Conservation (phyloP, 83 land plant species). For the Larix sibirica region DNA sequence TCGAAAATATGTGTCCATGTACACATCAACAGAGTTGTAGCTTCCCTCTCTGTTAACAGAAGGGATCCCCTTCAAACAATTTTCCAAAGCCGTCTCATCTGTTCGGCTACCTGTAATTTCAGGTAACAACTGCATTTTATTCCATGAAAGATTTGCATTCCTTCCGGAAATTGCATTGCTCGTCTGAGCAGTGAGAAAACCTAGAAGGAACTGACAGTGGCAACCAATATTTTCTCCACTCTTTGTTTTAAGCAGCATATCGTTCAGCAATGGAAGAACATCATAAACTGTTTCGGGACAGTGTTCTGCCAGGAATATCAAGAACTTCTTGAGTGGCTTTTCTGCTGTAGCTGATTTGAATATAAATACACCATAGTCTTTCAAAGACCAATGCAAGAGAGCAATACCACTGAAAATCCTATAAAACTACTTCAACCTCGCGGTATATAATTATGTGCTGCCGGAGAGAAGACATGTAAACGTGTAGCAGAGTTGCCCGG, state of each 20-base stretch:
- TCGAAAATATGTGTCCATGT: slow-evolving; percentile 21
- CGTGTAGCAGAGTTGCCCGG: too few species aligned
- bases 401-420: slow-evolving; percentile 8
- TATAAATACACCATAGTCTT: neutral
- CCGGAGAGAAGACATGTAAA: too few species aligned
- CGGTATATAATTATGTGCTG: slow-evolving; percentile 3
- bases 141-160: too few species aligned
- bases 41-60: slow-evolving; percentile 16
- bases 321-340: neutral
- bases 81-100: neutral
- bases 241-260: neutral
- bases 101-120: neutral
- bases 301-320: neutral
- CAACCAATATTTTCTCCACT: neutral
- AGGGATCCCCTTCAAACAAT: neutral
- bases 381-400: slow-evolving; percentile 1
- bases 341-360: neutral
- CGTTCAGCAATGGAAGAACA: neutral
- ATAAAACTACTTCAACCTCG: slow-evolving; percentile 19
- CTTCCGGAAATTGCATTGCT: neutral
- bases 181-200: slow-evolving; percentile 13
- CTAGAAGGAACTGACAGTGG: neutral
- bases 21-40: slow-evolving; percentile 11
- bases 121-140: neutral
- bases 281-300: neutral